phyloP scores from a whole-genome alignment of 148 eudicot genomes.

The Fagopyrum homotropicum region DNA sequence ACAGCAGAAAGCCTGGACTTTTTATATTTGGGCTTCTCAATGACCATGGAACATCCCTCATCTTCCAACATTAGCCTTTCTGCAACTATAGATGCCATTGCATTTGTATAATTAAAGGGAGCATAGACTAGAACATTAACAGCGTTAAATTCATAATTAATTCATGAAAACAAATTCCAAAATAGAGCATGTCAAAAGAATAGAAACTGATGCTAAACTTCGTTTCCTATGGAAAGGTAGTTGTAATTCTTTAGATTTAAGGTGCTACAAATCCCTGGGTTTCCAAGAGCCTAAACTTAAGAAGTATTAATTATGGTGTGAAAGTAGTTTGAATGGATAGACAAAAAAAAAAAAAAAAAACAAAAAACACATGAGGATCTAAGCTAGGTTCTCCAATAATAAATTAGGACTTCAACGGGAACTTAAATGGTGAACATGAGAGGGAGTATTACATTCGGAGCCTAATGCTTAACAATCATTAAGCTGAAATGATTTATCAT shows the following conservation, averaged over 20 bases:
- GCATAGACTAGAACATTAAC: neutral
- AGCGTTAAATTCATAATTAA: neutral
- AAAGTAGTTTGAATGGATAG: neutral
- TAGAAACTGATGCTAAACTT: too few relatives aligned
- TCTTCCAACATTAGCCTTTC: conserved; percentile 28
- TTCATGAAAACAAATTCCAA: neutral
- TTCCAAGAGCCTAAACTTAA: too few relatives aligned
- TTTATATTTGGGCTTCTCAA: conserved; percentile 39
- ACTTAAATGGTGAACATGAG: too few relatives aligned
- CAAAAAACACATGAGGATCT: too few relatives aligned
- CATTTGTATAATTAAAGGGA: neutral
- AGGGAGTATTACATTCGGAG: too few relatives aligned
- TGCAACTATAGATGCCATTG: neutral
- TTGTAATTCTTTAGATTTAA: neutral
- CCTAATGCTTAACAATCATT: too few relatives aligned
- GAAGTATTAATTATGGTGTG: too few relatives aligned
- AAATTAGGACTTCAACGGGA: too few relatives aligned
- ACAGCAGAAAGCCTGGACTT: conserved; percentile 48
- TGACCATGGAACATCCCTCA: conserved; percentile 19
- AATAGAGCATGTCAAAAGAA: neutral
- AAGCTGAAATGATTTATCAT: neutral
- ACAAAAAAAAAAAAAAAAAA: neutral
- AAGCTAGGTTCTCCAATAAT: too few relatives aligned
- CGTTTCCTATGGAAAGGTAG: neutral
- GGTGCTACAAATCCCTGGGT: too few relatives aligned